phyloP scores from a whole-genome alignment of 768 basidiomycete species.

The Russula earlei region DNA sequence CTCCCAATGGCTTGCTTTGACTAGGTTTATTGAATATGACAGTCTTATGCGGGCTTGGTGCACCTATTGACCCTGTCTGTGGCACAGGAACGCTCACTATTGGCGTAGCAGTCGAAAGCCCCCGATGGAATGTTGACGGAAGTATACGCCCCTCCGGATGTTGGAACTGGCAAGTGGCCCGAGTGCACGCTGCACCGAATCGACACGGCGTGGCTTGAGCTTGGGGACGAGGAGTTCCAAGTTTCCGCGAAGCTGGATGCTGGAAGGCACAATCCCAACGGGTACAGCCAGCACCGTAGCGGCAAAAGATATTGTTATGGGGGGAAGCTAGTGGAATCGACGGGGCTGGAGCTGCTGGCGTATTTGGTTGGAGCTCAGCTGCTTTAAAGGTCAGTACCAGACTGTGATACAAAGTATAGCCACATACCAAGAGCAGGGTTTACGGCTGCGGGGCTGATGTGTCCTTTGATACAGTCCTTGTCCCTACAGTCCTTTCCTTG shows the following conservation, averaged over 20 bases:
- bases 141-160: slow-evolving; percentile 84
- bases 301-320: slow-evolving; percentile 44
- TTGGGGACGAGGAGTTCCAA: slow-evolving; percentile 5
- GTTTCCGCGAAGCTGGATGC: slow-evolving; percentile 30
- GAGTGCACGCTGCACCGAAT: slow-evolving; percentile 79
- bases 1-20: slow-evolving; percentile 30
- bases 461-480: slow-evolving; percentile 85
- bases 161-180: slow-evolving; percentile 58
- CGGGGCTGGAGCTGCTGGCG: slow-evolving; percentile 28
- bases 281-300: slow-evolving; percentile 81
- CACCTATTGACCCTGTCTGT: slow-evolving; percentile 57
- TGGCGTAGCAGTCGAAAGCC: slow-evolving; percentile 50
- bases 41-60: slow-evolving; percentile 55
- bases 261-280: slow-evolving; percentile 66
- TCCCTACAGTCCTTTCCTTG: slow-evolving; percentile 84
- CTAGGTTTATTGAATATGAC: slow-evolving; percentile 55
- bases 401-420: not conserved
- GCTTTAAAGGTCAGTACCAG: not conserved
- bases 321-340: slow-evolving; percentile 28
- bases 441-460: slow-evolving; percentile 79
- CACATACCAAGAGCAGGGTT: slow-evolving; percentile 47
- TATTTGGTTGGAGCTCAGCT: slow-evolving; percentile 16
- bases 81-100: slow-evolving; percentile 53
- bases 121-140: slow-evolving; percentile 73
- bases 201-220: slow-evolving; percentile 43